A percentile compares a stretch with the other conserved stretches of the same genome.
Conservation (phyloP, 176 grass and related monocot genomes). For the Aegilops speltoides region DNA sequence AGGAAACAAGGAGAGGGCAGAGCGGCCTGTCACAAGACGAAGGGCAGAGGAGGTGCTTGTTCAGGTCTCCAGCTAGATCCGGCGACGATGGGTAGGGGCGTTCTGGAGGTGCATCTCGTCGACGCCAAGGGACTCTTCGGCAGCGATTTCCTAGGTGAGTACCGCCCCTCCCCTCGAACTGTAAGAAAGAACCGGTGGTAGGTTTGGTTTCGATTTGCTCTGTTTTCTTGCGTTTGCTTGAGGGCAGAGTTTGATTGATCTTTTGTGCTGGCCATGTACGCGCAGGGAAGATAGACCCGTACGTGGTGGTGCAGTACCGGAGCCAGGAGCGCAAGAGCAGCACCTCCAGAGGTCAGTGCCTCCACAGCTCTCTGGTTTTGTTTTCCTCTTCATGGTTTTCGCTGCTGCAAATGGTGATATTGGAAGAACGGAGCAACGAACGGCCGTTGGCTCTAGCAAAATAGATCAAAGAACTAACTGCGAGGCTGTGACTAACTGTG, state of each 20-base stretch:
- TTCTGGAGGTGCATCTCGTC: slow-evolving; percentile 71
- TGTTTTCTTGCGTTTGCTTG: neutral
- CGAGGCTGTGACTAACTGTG: neutral
- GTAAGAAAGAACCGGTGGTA: neutral
- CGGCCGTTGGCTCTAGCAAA: neutral
- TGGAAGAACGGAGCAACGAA: neutral
- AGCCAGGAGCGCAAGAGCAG: slow-evolving; percentile 84
- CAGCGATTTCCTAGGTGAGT: slow-evolving; percentile 64
- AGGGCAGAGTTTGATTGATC: neutral
- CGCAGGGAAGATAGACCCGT: slow-evolving; percentile 78
- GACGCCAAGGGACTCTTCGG: slow-evolving; percentile 64
- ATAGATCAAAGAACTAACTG: neutral
- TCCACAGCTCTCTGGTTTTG: neutral
- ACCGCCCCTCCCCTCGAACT: neutral
- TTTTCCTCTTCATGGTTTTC: neutral
- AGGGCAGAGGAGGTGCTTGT: neutral
- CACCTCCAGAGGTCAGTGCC: slow-evolving; percentile 42
- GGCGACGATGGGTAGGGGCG: slow-evolving; percentile 50
- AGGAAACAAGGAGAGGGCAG: neutral
- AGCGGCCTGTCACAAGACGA: neutral
- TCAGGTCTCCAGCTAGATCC: neutral
- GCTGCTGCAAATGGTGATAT: neutral
- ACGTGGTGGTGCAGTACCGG: slow-evolving; percentile 64
- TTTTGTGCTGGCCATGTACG: neutral
- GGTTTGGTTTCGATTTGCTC: no score